Conservation (phyloP, 345 rosid genomes). For the Alliaria petiolata region DNA sequence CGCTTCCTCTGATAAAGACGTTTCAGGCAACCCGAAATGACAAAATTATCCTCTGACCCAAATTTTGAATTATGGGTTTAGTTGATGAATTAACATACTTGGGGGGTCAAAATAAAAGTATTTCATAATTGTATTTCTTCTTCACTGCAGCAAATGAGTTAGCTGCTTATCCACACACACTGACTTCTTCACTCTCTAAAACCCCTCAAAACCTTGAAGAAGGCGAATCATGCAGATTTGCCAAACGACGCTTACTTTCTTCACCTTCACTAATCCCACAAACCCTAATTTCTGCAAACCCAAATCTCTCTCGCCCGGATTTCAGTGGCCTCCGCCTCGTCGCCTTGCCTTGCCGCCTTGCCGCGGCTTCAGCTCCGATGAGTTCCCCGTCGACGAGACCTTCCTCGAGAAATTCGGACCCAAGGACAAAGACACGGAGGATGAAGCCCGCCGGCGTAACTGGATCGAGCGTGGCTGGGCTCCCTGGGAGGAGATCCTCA, state of each 20-base stretch:
- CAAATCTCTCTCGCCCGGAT: conserved; percentile 5
- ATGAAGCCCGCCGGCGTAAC: conserved; percentile 76
- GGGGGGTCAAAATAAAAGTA: not conserved
- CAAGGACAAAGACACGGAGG: conserved; percentile 79
- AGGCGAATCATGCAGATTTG: conserved; percentile 52
- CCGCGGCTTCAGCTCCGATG: conserved; percentile 68
- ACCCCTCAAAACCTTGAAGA: conserved; percentile 14
- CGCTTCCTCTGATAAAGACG: not conserved
- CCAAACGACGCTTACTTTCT: conserved; percentile 37
- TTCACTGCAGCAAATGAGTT: not conserved
- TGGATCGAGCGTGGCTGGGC: conserved; percentile 97
- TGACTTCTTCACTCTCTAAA: conserved; percentile 17
- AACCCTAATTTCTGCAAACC: conserved; percentile 36
- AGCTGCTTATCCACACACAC: conserved; percentile 30
- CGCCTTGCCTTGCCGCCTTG: conserved; percentile 10
- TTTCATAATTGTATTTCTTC: not conserved
- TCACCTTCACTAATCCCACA: conserved; percentile 50
- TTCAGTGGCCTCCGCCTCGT: not conserved
- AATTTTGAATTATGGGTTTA: no score
- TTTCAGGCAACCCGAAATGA: not conserved
- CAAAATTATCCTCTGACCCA: not conserved
- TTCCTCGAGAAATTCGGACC: conserved; percentile 64
- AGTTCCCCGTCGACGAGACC: conserved; percentile 89
- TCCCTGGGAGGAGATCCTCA: conserved; percentile 91
- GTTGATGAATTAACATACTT: not conserved